A percentile compares a stretch with the other conserved stretches of the same genome.
Conservation (phyloP, 495 filamentous ascomycete genomes). For the Xylaria bambusicola region DNA sequence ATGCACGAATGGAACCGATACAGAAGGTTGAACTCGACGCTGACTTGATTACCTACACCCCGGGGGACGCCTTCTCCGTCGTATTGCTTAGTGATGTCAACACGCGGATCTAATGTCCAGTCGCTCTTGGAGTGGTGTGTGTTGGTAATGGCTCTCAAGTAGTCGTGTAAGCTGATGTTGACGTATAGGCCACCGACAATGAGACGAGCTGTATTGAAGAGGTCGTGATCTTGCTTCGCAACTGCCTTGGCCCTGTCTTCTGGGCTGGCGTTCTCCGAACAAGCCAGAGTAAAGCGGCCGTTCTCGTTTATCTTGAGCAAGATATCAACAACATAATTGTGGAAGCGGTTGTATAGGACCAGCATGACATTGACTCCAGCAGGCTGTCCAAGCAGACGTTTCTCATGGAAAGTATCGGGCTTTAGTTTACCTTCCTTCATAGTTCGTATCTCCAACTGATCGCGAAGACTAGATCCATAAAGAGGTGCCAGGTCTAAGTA, state of each 20-base stretch:
- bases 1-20: conserved; percentile 76
- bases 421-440: conserved; percentile 76
- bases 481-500: conserved; percentile 80
- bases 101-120: conserved; percentile 76
- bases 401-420: conserved; percentile 73
- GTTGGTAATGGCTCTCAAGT: conserved; percentile 78
- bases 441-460: conserved; percentile 69
- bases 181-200: conserved; percentile 76
- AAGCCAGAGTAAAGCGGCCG: conserved; percentile 41
- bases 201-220: conserved; percentile 77
- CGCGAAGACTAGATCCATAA: conserved; percentile 72
- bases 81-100: conserved; percentile 52
- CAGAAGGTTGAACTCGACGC: conserved; percentile 73
- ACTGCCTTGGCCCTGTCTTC: conserved; percentile 42
- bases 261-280: conserved; percentile 36
- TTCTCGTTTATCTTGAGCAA: conserved; percentile 73
- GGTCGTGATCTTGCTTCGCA: conserved; percentile 71
- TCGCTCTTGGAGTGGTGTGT: conserved; percentile 68
- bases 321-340: conserved; percentile 67
- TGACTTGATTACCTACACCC: conserved; percentile 73
- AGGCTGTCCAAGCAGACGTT: conserved; percentile 71
- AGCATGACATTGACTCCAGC: conserved; percentile 72
- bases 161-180: conserved; percentile 76
- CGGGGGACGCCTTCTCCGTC: conserved; percentile 59
- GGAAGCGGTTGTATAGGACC: conserved; percentile 68